Percentiles rank a stretch among this genome's conserved stretches.
Conservation (phyloP, 176 grass and related monocot species). For the Chrysopogon serrulatus region DNA sequence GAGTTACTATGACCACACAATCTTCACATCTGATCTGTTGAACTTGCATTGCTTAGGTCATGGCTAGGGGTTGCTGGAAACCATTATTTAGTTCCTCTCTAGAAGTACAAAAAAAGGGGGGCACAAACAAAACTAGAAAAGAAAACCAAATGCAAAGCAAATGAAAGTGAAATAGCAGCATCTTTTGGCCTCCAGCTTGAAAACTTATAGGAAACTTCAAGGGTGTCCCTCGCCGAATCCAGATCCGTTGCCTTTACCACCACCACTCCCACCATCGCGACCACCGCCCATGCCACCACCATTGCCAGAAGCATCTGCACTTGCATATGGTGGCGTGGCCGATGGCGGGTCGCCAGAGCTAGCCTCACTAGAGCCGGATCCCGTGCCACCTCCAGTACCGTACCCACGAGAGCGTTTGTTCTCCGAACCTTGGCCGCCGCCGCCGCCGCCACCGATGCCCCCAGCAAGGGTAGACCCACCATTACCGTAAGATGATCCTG, state of each 20-base stretch:
- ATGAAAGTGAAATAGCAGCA: neutral
- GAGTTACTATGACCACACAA: neutral
- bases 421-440: neutral
- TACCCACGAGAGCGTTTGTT: neutral
- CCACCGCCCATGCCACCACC: neutral
- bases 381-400: neutral
- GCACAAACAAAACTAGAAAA: neutral
- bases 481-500: neutral
- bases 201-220: neutral
- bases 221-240: neutral
- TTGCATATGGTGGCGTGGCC: neutral
- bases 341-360: neutral
- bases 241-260: neutral
- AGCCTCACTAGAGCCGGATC: neutral
- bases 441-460: neutral
- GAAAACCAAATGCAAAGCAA: neutral
- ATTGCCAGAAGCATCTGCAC: conserved; percentile 1
- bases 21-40: neutral
- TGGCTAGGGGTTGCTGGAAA: neutral
- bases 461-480: neutral
- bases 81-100: neutral
- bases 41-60: neutral
- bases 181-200: neutral
- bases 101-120: neutral
- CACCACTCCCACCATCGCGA: neutral